phyloP scores from a whole-genome alignment of 805 yeast genomes.

The Suhomyces kilbournensis region DNA sequence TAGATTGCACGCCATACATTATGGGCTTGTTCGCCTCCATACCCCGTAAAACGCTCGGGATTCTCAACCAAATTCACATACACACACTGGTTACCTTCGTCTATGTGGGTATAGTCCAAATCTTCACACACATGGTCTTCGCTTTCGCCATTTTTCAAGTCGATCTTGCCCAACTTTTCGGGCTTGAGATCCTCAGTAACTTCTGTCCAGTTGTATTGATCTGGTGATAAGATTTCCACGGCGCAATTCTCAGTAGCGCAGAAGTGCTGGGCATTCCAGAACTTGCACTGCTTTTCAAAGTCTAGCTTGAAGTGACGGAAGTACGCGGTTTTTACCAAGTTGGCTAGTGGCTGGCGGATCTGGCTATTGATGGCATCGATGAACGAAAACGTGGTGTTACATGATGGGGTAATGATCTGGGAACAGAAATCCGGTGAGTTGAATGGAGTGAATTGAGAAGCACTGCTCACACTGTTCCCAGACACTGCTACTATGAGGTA shows the following conservation, averaged over 20 bases:
- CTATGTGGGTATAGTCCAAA: slow-evolving; percentile 68
- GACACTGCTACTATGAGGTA: background rate
- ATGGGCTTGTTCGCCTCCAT: slow-evolving; percentile 87
- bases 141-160: slow-evolving; percentile 13
- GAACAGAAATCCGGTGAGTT: slow-evolving; percentile 44
- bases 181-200: slow-evolving; percentile 64
- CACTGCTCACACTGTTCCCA: background rate
- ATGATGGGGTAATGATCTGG: slow-evolving; percentile 42
- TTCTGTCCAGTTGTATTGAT: slow-evolving; percentile 67
- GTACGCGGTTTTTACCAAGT: slow-evolving; percentile 69
- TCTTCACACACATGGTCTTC: slow-evolving; percentile 35
- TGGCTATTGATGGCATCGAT: slow-evolving; percentile 36
- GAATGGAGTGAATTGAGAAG: slow-evolving; percentile 32
- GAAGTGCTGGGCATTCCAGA: slow-evolving; percentile 77
- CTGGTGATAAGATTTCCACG: slow-evolving; percentile 67
- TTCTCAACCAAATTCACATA: slow-evolving; percentile 83
- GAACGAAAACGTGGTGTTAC: slow-evolving; percentile 45
- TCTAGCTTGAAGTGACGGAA: slow-evolving; percentile 87
- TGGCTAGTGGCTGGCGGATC: slow-evolving; percentile 48
- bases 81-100: slow-evolving; percentile 66
- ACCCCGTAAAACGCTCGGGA: slow-evolving; percentile 96
- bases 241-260: slow-evolving; percentile 90
- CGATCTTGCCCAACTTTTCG: slow-evolving; percentile 56
- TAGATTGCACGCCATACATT: slow-evolving; percentile 93
- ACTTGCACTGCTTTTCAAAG: slow-evolving; percentile 79